Evolutionary conservation across 2,329 filamentous ascomycete species (phyloP).

Genomic region (Lithohypha guttulata): DNA sequence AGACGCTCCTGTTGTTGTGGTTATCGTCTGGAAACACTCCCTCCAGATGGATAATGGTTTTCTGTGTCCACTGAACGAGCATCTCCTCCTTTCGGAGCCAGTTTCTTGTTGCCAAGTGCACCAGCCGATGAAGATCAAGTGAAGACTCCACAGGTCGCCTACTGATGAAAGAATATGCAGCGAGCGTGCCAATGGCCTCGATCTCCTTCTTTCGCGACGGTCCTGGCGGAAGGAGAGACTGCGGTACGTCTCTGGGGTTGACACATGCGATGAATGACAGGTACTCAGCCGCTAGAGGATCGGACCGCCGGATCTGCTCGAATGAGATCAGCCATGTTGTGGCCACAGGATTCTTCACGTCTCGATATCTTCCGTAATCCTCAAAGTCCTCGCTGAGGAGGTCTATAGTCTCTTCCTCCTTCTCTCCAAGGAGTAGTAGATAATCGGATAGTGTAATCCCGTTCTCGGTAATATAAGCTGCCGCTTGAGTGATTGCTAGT

Average conservation of each 20-base stretch:
- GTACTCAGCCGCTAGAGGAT: slow-evolving; percentile 26
- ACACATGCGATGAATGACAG: slow-evolving; percentile 29
- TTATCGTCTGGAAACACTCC: slow-evolving; percentile 19
- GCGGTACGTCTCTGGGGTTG: slow-evolving; percentile 24
- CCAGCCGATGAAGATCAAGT: slow-evolving; percentile 26
- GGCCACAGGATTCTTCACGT: slow-evolving; percentile 26
- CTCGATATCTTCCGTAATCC: slow-evolving; percentile 24
- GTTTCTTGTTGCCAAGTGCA: slow-evolving; percentile 26
- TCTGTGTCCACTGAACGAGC: slow-evolving; percentile 12
- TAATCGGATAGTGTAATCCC: slow-evolving; percentile 11
- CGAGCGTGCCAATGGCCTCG: slow-evolving; percentile 27
- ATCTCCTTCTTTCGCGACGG: slow-evolving; percentile 15
- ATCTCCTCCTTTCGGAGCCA: slow-evolving; percentile 24
- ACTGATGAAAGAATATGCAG: slow-evolving; percentile 26
- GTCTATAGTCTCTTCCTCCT: slow-evolving; percentile 22
- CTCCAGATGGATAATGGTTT: slow-evolving; percentile 12
- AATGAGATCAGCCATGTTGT: slow-evolving; percentile 31
- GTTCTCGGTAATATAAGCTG: slow-evolving; percentile 18
- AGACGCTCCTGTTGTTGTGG: slow-evolving; percentile 18
- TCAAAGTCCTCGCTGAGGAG: slow-evolving; percentile 26
- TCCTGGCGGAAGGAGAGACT: slow-evolving; percentile 24
- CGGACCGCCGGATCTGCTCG: slow-evolving; percentile 23
- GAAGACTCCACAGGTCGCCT: slow-evolving; percentile 1
- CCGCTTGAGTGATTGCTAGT: slow-evolving; percentile 23
- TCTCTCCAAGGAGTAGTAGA: slow-evolving; percentile 17